Conservation (phyloP, 495 filamentous ascomycete genomes). For the Trichoderma asperelloides region DNA sequence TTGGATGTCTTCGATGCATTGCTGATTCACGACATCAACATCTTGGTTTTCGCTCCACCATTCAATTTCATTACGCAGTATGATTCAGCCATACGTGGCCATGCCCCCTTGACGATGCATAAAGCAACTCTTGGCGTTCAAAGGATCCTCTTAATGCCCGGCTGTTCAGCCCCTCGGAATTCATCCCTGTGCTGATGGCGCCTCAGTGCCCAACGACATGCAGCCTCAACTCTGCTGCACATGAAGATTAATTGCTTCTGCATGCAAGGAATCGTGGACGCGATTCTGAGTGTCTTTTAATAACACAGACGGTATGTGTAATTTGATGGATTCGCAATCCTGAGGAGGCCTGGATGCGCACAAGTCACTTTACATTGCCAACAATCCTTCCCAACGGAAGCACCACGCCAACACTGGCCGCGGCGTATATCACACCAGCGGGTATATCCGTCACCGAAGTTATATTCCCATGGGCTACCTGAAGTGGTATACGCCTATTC, state of each 20-base stretch:
- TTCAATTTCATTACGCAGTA: not conserved
- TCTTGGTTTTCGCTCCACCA: not conserved
- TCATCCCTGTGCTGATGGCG: not conserved
- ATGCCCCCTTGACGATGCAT: constrained; percentile 8
- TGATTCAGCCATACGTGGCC: constrained; percentile 8
- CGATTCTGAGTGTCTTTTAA: not conserved
- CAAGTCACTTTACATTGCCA: not conserved
- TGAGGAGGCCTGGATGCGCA: not conserved
- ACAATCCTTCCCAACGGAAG: not conserved
- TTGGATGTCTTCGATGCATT: not conserved
- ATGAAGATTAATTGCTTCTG: not conserved
- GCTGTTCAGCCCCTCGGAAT: not conserved
- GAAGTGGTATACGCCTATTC: not conserved
- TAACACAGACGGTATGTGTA: not conserved
- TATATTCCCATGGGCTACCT: not conserved
- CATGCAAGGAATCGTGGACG: not conserved
- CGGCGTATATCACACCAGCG: not conserved
- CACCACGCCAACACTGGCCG: not conserved
- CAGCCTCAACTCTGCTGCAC: not conserved
- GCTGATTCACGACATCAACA: not conserved
- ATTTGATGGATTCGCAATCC: not conserved
- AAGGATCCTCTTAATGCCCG: not conserved
- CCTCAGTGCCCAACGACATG: not conserved
- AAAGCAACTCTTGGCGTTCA: not conserved
- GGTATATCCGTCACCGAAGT: not conserved